These are phyloP conservation scores for Melampsora americana DNA, from an alignment of 1,284 basidiomycete species.

Conservation along the genomic window DNA sequence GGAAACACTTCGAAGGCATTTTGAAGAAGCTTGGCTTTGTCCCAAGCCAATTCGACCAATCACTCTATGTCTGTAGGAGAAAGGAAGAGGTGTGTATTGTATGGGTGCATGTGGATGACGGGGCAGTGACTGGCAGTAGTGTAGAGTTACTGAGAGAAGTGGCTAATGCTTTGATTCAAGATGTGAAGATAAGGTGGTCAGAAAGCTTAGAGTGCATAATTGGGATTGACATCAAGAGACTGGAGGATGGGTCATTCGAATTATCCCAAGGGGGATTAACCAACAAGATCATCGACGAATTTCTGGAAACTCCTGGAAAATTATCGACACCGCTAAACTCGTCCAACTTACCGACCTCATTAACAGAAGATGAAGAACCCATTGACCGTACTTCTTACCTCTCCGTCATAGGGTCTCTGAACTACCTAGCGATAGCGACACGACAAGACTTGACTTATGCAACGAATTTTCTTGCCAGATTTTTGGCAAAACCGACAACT, in stretches of 20 bases:
- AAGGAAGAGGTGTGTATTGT: too few species aligned
- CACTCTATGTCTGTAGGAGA: too few species aligned
- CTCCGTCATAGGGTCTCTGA: background rate
- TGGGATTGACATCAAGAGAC: background rate
- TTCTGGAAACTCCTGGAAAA: too few species aligned
- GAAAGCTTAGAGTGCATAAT: background rate
- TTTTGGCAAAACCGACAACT: background rate
- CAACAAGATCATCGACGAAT: too few species aligned
- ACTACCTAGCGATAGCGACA: background rate
- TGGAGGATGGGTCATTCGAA: too few species aligned
- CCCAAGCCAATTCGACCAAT: too few species aligned
- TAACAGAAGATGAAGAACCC: too few species aligned
- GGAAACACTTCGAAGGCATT: too few species aligned
- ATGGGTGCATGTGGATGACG: background rate
- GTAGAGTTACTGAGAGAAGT: background rate
- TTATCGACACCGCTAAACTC: too few species aligned
- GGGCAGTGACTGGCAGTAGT: background rate
- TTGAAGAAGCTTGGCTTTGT: too few species aligned
- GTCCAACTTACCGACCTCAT: too few species aligned
- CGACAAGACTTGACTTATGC: conserved; percentile 14
- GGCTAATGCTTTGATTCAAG: background rate
- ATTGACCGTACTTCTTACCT: background rate
- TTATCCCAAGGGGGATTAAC: too few species aligned
- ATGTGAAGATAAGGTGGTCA: conserved; percentile 11
- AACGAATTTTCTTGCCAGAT: conserved; percentile 11